Conservation (phyloP, 169 alveolate species). For the Plasmodium yoelii region DNA sequence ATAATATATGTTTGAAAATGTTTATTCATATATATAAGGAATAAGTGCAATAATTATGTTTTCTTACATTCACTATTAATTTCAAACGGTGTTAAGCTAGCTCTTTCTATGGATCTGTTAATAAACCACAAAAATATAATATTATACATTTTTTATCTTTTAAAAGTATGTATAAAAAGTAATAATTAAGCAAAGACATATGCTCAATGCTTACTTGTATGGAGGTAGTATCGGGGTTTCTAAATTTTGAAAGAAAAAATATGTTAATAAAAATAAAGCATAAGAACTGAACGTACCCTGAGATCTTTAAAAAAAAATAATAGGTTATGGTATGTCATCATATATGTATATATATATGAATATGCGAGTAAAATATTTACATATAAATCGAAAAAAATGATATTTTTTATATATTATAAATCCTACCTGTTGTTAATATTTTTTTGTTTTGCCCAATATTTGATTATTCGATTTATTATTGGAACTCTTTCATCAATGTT, state of each 20-base stretch:
- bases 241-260: constrained; percentile 83
- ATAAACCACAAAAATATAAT: neutral
- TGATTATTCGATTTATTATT: constrained; percentile 86
- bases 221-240: constrained; percentile 85
- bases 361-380: neutral
- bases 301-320: constrained; percentile 35
- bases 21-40: neutral
- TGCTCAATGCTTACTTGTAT: constrained; percentile 68
- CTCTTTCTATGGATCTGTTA: constrained; percentile 54
- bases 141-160: neutral
- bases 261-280: constrained; percentile 86
- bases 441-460: constrained; percentile 89
- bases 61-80: constrained; percentile 70
- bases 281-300: constrained; percentile 88
- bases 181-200: neutral
- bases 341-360: constrained; percentile 2
- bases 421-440: constrained; percentile 85
- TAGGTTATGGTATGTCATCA: neutral
- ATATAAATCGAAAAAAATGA: no score
- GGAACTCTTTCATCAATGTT: constrained; percentile 82
- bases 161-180: neutral
- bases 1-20: neutral
- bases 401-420: constrained; percentile 7
- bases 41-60: neutral
- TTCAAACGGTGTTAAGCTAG: constrained; percentile 39